Base-by-base conservation (phyloP, 345 rosid species). In the Pseudoturritis turrita region DNA sequence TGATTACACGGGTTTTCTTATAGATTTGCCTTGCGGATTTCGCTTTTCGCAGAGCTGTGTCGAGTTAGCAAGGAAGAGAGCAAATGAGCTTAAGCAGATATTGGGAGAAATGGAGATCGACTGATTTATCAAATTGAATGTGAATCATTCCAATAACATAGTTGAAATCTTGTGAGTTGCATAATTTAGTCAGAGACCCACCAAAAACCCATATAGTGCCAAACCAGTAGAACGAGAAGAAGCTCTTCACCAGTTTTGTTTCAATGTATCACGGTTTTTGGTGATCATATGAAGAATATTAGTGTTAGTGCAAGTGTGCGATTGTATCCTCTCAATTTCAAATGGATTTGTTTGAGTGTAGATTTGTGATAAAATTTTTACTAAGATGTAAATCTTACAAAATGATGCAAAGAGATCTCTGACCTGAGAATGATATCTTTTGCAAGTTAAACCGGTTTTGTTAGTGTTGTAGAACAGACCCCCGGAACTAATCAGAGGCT, bases 101-200 rank as follows among this genome's bases (percentile, higher is more conserved):
- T 28, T 76, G 75, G 75, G 79, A 17, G 79, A 76, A 45, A 76
- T 76, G 79, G 75, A 69, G 62, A 28, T 69, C 2, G 71, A 76
- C 71, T 76, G 62, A 75, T 52, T 1, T 31, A n/a, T 36, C 57
- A 19, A 10, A 53, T 6, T 18, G 18, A 62, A 14, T 65, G 58
- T 62, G 54, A 33, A 11, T 10, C 41, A 40, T 57, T 51, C 11
- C 71, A 66, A n/a, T 15, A 37, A 37, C 60, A 67, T 53, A 55
- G 35, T 43, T 44, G 31, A 52, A 15, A 51, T 22, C 22, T 51
- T 59, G 11, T 29, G 47, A 6, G 74, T 59, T 37, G 18, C 60
- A 71, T 70, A 60, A 25, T 59, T 59, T 36, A 36, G 8, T 46
- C 13, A 44, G 65, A 70, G 17, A 31, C 14, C 17, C 21, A 67